Evolutionary conservation across 1,139 yeast species (phyloP).

Genomic region (Hansenula lynferdii): DNA sequence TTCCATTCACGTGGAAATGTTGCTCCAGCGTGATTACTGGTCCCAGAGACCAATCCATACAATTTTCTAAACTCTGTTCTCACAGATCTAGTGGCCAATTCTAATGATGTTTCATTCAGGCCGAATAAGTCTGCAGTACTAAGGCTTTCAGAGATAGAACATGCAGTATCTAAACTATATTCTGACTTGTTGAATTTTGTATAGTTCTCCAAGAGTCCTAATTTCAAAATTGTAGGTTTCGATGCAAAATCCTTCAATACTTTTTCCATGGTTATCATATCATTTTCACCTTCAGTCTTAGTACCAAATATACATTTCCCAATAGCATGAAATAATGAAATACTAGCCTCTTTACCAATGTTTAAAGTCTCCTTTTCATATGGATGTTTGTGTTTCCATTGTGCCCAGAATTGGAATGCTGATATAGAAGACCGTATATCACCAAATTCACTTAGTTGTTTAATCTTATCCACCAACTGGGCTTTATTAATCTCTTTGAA

Average conservation of each 20-base stretch:
- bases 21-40: conserved; percentile 16
- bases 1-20: conserved; percentile 35
- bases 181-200: conserved; percentile 26
- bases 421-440: conserved; percentile 74
- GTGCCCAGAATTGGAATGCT: conserved; percentile 65
- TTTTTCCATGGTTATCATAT: conserved; percentile 28
- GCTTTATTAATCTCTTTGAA: conserved; percentile 31
- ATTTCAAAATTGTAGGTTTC: conserved; percentile 28
- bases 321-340: conserved; percentile 62
- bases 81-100: conserved; percentile 24
- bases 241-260: conserved; percentile 29
- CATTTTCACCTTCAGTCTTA: conserved; percentile 22
- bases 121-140: conserved; percentile 27
- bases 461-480: conserved; percentile 33
- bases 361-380: conserved; percentile 13
- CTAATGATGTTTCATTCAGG: conserved; percentile 18
- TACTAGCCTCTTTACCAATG: conserved; percentile 41
- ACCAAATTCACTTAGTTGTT: conserved; percentile 47
- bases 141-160: conserved; percentile 23
- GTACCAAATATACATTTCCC: conserved; percentile 66
- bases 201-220: conserved; percentile 42
- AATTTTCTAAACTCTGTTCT: conserved; percentile 17
- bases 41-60: background rate
- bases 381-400: conserved; percentile 13
- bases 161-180: conserved; percentile 21